phyloP scores from a whole-genome alignment of 441 rosid species.

The Erodium moschatum region DNA sequence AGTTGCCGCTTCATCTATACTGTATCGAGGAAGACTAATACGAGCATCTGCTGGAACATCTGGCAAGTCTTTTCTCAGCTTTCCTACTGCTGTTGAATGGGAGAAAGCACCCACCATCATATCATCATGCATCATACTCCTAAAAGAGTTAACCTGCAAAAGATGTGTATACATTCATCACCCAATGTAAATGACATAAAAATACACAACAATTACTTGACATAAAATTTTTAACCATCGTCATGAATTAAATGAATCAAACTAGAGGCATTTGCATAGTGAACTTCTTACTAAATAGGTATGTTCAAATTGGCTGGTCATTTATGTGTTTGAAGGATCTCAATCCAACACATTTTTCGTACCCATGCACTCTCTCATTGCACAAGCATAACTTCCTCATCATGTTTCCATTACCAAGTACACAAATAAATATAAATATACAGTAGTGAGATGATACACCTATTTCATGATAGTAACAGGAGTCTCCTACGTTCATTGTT shows the following conservation, averaged over 20 bases:
- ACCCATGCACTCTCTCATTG: neutral
- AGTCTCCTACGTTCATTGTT: neutral
- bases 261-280: neutral
- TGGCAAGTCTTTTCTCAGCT: conserved; percentile 77
- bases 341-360: neutral
- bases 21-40: conserved; percentile 52
- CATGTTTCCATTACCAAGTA: conserved; percentile 3
- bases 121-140: conserved; percentile 80
- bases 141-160: conserved; percentile 79
- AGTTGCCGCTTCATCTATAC: conserved; percentile 69
- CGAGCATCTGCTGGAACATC: conserved; percentile 82
- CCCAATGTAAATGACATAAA: neutral
- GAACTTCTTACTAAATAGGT: neutral
- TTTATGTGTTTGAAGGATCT: neutral
- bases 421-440: neutral
- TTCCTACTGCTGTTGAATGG: conserved; percentile 94
- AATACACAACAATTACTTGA: too few species aligned
- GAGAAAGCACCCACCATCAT: conserved; percentile 97
- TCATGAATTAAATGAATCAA: neutral
- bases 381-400: neutral
- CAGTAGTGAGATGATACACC: neutral
- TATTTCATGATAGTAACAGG: neutral
- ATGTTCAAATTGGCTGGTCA: neutral
- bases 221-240: too few species aligned
- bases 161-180: conserved; percentile 7